phyloP scores from a whole-genome alignment of 441 rosid species.

The Jatropha podagrica region DNA sequence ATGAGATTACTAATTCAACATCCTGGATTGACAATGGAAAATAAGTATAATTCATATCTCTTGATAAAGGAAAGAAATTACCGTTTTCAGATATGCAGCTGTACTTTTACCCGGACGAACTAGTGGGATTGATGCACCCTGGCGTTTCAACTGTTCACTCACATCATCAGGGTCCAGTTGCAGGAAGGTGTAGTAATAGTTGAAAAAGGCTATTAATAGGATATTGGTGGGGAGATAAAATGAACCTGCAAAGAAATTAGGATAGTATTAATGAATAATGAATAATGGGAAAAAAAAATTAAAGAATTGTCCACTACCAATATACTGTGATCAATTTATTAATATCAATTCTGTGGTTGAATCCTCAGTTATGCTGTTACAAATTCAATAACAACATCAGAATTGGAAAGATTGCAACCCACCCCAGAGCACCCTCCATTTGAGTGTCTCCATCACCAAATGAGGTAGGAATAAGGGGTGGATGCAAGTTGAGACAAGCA shows the following conservation, averaged over 20 bases:
- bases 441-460: background rate
- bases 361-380: background rate
- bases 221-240: slow-evolving; percentile 91
- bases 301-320: slow-evolving; percentile 2
- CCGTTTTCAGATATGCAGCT: slow-evolving; percentile 80
- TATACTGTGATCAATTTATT: background rate
- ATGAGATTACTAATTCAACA: background rate
- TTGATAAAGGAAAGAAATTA: slow-evolving; percentile 32
- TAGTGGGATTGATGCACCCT: slow-evolving; percentile 94
- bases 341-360: background rate
- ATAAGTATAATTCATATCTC: background rate
- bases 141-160: slow-evolving; percentile 93
- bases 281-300: background rate
- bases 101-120: slow-evolving; percentile 98
- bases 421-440: background rate
- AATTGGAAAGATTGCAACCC: background rate
- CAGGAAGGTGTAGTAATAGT: slow-evolving; percentile 96
- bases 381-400: background rate
- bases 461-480: background rate
- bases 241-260: slow-evolving; percentile 55
- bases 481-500: background rate
- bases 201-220: slow-evolving; percentile 91
- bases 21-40: background rate
- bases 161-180: slow-evolving; percentile 98
- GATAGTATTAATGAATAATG: background rate